Conservation (phyloP, 2,329 filamentous ascomycete species). For the Rhinocladiella mackenziei region DNA sequence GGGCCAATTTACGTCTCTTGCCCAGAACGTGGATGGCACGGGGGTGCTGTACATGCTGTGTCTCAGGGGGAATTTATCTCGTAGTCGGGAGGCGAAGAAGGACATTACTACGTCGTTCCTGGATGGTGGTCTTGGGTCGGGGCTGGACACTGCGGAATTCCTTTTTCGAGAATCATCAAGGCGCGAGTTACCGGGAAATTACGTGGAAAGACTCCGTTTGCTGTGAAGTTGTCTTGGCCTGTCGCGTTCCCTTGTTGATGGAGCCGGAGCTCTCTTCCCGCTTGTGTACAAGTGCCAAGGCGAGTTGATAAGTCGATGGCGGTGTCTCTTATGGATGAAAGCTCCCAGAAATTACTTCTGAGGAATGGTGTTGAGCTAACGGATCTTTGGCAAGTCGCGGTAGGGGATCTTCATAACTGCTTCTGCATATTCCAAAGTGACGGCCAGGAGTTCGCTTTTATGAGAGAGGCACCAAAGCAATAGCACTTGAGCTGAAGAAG, state of each 20-base stretch:
- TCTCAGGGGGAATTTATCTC: conserved; percentile 13
- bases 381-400: conserved; percentile 6
- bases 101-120: conserved; percentile 10
- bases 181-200: background rate
- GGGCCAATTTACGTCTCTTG: background rate
- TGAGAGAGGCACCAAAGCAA: conserved; percentile 21
- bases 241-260: too few species aligned
- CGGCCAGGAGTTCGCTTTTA: conserved; percentile 17
- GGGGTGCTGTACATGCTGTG: conserved; percentile 14
- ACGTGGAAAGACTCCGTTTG: too few species aligned
- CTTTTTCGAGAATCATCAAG: too few species aligned
- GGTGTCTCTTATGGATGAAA: background rate
- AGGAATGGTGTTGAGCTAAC: conserved; percentile 7
- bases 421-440: conserved; percentile 6
- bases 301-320: conserved; percentile 11
- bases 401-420: conserved; percentile 6
- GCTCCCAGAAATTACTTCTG: conserved; percentile 17
- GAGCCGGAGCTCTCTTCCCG: too few species aligned
- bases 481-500: conserved; percentile 16
- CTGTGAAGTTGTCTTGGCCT: too few species aligned
- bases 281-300: conserved; percentile 2
- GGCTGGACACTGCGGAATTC: conserved; percentile 8
- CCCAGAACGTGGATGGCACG: conserved; percentile 9
- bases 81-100: conserved; percentile 1
- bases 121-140: conserved; percentile 3